Percentiles rank a stretch among this genome's conserved stretches.
Evolutionary conservation across 2,329 filamentous ascomycete species (phyloP).

Genomic region (Scytalidium sp.): DNA sequence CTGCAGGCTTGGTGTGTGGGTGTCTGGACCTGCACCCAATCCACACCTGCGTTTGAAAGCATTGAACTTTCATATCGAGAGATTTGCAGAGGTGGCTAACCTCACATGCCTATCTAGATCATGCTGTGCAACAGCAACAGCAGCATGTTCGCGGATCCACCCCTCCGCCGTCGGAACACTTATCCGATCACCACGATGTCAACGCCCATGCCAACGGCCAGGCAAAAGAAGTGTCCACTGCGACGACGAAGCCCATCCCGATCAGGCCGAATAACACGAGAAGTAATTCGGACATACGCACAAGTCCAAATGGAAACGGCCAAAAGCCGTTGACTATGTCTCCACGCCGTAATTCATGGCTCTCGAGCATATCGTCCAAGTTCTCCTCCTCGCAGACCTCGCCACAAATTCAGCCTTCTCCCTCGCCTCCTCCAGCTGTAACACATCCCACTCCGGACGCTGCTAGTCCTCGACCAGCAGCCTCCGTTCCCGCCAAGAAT

Average conservation of each 20-base stretch:
- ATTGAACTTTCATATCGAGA: too few species aligned
- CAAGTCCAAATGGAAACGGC: constrained; percentile 17
- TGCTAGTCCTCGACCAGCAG: constrained; percentile 28
- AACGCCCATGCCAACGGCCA: constrained; percentile 15
- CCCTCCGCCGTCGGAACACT: background rate
- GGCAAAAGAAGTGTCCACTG: constrained; percentile 5
- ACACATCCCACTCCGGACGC: constrained; percentile 27
- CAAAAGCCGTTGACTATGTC: constrained; percentile 20
- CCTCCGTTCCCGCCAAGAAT: constrained; percentile 51
- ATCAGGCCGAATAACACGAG: constrained; percentile 20
- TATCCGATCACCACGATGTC: background rate
- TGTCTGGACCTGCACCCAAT: too few species aligned
- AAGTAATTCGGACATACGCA: constrained; percentile 20
- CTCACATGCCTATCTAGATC: constrained; percentile 3
- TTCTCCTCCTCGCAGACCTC: constrained; percentile 62
- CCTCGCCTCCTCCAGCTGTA: constrained; percentile 17
- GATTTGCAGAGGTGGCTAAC: too few species aligned
- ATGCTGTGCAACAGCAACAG: constrained; percentile 1
- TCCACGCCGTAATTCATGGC: constrained; percentile 74
- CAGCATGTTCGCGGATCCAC: background rate
- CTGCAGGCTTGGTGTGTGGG: too few species aligned
- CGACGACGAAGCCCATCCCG: constrained; percentile 19
- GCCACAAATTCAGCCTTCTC: constrained; percentile 21
- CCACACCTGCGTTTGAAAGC: too few species aligned
- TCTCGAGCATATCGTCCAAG: constrained; percentile 88